Evolutionary conservation across 371 early-diverging fungal species (phyloP), one percentile per base, ranked within the genome.

Genomic region (Lichtheimia corymbifera): DNA sequence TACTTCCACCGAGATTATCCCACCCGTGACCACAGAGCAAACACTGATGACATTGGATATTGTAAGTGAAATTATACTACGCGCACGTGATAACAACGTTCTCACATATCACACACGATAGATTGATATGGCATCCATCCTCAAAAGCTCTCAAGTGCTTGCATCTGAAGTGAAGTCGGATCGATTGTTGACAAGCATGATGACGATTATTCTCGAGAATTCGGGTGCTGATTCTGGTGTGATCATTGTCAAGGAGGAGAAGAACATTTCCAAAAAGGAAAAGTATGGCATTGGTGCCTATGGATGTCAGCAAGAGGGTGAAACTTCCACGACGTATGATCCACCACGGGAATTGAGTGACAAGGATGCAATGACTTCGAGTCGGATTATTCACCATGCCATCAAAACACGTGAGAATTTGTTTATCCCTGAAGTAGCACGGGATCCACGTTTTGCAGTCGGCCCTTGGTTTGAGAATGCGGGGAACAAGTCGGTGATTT

Each of bases 401-500:
- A 68, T 79, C 54, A 65, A 79, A n/a, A 79, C 79, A 0, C 55
- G 64, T 15, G 79, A 79, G 53, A 76, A 71, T 50, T 70, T 76
- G 2, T 70, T 79, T 49, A 70, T 79, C 40, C 70, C 68, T 12
- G 71, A 79, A 14, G 70, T 79, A 0, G 70, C 67, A 25, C 66
- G 70, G 17, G 79, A 79, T 58, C 51, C 76, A 12, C 66, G 79
- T 4, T 79, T 79, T 59, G 70, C 79, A 1, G 63, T 76, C 1
- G 79, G 79, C 1, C 67, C 79, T 6, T 79, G 79, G 79, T 79
- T 72, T 42, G 67, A 76, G 14, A 69, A 77, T n/a, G 67, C 69
- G 0, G 80, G 81, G 12, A 62, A 68, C n/a, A 80, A 74, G 55
- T 80, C 85, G 2, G 81, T 85, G 1, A 77, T 85, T 18, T 85